Base-by-base conservation (phyloP, 2,329 filamentous ascomycete genomes). In the Aspergillus brunneoviolaceus region DNA sequence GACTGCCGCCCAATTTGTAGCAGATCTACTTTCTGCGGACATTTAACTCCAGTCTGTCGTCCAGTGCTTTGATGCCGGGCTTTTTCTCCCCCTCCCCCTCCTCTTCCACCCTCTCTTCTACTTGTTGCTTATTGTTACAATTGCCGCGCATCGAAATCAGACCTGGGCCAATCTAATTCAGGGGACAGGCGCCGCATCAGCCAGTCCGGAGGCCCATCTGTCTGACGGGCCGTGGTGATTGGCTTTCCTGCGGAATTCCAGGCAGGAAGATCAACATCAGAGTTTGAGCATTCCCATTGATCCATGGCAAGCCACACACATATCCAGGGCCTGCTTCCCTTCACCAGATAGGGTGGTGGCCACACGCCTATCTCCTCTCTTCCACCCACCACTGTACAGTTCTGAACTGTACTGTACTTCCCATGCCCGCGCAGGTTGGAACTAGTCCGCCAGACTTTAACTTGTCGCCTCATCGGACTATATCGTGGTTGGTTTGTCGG, bases 221-320 rank as follows among this genome's bases (percentile, higher is more conserved):
- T 62, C 61, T 2, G 58, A 60, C 53, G 63, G 57, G 25, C 51
- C 19, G 35, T 45, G 2, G 39, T 59, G 33, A 71, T 72, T 50
- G 70, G 66, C 33, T 63, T 55, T 9, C 55, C 29, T 12, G 60
- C 62, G 23, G 53, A 59, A 63, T 59, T 65, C 60, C 62, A 67
- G 33, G 66, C 67, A 55, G 64, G 55, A 65, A 63, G 58, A 74
- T 68, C 67, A 60, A 61, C 70, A 57, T 49, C 56, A 60, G 60
- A 63, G 60, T 63, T 64, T 60, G 60, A 45, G 49, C 52, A 52
- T 64, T 64, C 48, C 60, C 64, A 64, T 62, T 61, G 63, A 58
- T 55, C 51, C 57, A 45, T 59, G 59, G 57, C 55, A 64, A 59
- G 60, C 39, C 39, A 45, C 39, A 19, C 53, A 55, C 52, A 49